A percentile compares a stretch with the other conserved stretches of the same genome.
These are phyloP conservation scores for Tritrichomonas foetus DNA, from an alignment of 208 protist genomes.

Conservation along the genomic window DNA sequence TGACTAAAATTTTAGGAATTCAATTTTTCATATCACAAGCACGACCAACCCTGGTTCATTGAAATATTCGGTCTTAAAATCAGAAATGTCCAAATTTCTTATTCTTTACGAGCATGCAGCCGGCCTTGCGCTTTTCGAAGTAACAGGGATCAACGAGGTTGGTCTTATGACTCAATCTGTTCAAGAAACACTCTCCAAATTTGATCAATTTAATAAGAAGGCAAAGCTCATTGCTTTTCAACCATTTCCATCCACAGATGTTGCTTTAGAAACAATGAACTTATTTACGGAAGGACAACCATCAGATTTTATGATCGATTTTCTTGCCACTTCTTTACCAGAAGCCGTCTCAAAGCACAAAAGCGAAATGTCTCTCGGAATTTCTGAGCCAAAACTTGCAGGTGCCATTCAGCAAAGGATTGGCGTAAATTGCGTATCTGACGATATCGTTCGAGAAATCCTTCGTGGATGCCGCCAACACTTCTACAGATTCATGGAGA, in stretches of 20 bases:
- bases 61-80: background rate
- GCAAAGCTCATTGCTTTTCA: slow-evolving; percentile 85
- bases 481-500: slow-evolving; percentile 68
- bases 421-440: slow-evolving; percentile 72
- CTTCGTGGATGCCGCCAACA: slow-evolving; percentile 86
- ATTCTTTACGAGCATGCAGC: slow-evolving; percentile 43
- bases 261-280: slow-evolving; percentile 94
- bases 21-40: no score
- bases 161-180: slow-evolving; percentile 48
- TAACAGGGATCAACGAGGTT: slow-evolving; percentile 38
- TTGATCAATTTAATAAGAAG: slow-evolving; percentile 80
- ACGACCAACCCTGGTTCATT: no score
- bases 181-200: slow-evolving; percentile 79
- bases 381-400: slow-evolving; percentile 85
- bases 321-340: slow-evolving; percentile 83
- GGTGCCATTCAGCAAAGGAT: slow-evolving; percentile 75
- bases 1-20: no score
- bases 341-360: slow-evolving; percentile 65
- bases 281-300: slow-evolving; percentile 80
- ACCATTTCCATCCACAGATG: slow-evolving; percentile 87
- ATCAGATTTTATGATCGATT: slow-evolving; percentile 69
- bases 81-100: slow-evolving; percentile 15
- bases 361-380: slow-evolving; percentile 73
- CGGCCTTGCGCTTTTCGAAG: slow-evolving; percentile 41
- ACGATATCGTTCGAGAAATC: slow-evolving; percentile 71